Percentiles rank a stretch among this genome's conserved stretches.
phyloP scores from a whole-genome alignment of 176 grass and related monocot genomes.

The Eragrostis nindensis region DNA sequence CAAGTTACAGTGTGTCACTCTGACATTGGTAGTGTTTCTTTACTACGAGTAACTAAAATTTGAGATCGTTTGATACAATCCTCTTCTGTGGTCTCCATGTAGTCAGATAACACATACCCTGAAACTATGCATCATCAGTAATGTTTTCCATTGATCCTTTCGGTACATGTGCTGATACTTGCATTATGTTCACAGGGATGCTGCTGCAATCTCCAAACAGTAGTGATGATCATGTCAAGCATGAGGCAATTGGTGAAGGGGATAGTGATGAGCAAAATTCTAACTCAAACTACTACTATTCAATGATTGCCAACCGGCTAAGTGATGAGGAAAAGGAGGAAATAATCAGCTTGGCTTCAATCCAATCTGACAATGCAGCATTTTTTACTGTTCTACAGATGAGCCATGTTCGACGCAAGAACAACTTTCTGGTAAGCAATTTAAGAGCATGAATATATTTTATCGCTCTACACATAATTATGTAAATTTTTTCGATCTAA shows the following conservation, averaged over 20 bases:
- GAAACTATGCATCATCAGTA: too few species aligned
- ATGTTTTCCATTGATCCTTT: constrained; percentile 2
- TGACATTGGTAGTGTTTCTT: not conserved
- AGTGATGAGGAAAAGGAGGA: constrained; percentile 12
- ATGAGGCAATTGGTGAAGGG: constrained; percentile 19
- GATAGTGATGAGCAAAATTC: not conserved
- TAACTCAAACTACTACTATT: constrained; percentile 8
- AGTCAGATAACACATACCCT: too few species aligned
- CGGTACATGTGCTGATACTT: not conserved
- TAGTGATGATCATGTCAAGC: not conserved
- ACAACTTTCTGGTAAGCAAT: constrained; percentile 34
- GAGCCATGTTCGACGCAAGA: not conserved
- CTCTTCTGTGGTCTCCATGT: not conserved
- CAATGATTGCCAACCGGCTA: not conserved
- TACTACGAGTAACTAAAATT: not conserved
- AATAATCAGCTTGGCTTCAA: constrained; percentile 21
- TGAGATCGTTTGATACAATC: not conserved
- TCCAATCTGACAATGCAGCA: constrained; percentile 38
- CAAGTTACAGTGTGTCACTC: not conserved
- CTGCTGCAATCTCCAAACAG: constrained; percentile 10
- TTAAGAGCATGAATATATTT: not conserved
- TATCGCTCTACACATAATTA: too few species aligned
- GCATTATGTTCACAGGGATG: constrained; percentile 16
- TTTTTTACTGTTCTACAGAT: constrained; percentile 43
- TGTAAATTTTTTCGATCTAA: not conserved